Percentiles rank a stretch among this genome's conserved stretches.
Conservation (phyloP, 2,329 filamentous ascomycete genomes). For the Macrophomina tecta region DNA sequence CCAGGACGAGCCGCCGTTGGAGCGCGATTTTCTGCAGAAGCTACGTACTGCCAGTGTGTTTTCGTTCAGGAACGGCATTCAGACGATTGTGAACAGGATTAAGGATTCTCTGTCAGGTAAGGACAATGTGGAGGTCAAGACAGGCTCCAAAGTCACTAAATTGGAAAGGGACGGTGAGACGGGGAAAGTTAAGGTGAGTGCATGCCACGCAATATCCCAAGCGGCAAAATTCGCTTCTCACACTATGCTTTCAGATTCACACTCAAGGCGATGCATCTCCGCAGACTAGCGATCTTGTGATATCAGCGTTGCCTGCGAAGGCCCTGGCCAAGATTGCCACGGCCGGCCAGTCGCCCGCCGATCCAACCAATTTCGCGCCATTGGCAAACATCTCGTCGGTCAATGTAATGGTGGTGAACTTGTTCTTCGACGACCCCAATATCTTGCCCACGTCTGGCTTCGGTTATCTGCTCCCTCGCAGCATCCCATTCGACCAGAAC, state of each 20-base stretch:
- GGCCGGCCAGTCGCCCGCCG: background rate
- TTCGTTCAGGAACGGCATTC: constrained; percentile 52
- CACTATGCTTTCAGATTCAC: background rate
- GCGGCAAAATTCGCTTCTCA: background rate
- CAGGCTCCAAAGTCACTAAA: constrained; percentile 51
- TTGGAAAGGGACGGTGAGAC: constrained; percentile 40
- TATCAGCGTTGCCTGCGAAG: constrained; percentile 65
- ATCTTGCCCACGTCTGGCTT: constrained; percentile 76
- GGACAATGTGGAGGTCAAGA: constrained; percentile 49
- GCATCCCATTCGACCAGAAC: constrained; percentile 72
- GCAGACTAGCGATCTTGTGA: constrained; percentile 60
- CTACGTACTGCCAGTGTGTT: constrained; percentile 43
- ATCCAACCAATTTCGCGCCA: constrained; percentile 31
- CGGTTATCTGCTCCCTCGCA: constrained; percentile 87
- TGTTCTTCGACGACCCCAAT: constrained; percentile 74
- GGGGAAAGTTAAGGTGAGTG: constrained; percentile 12
- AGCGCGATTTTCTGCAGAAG: constrained; percentile 18
- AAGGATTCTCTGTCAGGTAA: constrained; percentile 36
- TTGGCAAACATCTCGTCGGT: constrained; percentile 67
- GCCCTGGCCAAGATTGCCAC: constrained; percentile 38
- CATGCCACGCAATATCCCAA: background rate
- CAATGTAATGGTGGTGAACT: constrained; percentile 89
- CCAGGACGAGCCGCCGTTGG: constrained; percentile 16
- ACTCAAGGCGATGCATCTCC: background rate
- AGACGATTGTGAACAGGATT: constrained; percentile 46